Percentiles rank a stretch among this genome's conserved stretches.
These are phyloP conservation scores for Cyathus striatus DNA, from an alignment of 768 basidiomycete genomes.

Conservation along the genomic window DNA sequence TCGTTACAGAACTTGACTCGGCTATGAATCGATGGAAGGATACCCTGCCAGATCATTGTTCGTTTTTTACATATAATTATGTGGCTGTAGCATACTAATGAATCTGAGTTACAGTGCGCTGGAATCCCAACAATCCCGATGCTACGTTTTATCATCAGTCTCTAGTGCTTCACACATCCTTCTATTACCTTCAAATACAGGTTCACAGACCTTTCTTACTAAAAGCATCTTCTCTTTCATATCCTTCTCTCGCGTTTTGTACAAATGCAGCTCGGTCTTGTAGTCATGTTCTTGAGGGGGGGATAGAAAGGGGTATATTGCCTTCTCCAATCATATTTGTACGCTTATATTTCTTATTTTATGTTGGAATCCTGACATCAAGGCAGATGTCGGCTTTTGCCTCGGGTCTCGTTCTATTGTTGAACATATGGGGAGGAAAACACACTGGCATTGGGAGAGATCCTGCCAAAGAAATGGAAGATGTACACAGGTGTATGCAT, in stretches of 20 bases:
- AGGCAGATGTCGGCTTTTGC: constrained; percentile 28
- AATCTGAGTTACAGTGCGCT: constrained; percentile 21
- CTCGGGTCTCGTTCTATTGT: constrained; percentile 44
- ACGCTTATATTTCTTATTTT: no score
- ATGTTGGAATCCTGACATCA: no score
- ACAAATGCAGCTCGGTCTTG: constrained; percentile 70
- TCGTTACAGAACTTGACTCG: constrained; percentile 60
- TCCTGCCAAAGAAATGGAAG: constrained; percentile 36
- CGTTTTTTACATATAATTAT: constrained; percentile 10
- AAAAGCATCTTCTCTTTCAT: constrained; percentile 32
- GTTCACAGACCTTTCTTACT: constrained; percentile 68
- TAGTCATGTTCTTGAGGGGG: constrained; percentile 59
- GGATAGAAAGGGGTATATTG: constrained; percentile 26
- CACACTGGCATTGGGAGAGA: constrained; percentile 32
- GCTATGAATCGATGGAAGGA: constrained; percentile 60
- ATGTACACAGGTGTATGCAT: constrained; percentile 49
- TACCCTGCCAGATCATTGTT: constrained; percentile 51
- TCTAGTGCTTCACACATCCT: constrained; percentile 36
- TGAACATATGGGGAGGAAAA: constrained; percentile 51
- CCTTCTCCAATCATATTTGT: constrained; percentile 27
- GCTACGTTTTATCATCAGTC: constrained; percentile 44
- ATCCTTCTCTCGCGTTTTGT: constrained; percentile 63
- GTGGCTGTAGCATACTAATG: background rate
- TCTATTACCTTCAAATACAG: constrained; percentile 54
- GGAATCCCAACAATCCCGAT: constrained; percentile 30